Percentiles rank a stretch among this genome's conserved stretches.
phyloP scores from a whole-genome alignment of 495 filamentous ascomycete species.

The Penicillium goetzii region DNA sequence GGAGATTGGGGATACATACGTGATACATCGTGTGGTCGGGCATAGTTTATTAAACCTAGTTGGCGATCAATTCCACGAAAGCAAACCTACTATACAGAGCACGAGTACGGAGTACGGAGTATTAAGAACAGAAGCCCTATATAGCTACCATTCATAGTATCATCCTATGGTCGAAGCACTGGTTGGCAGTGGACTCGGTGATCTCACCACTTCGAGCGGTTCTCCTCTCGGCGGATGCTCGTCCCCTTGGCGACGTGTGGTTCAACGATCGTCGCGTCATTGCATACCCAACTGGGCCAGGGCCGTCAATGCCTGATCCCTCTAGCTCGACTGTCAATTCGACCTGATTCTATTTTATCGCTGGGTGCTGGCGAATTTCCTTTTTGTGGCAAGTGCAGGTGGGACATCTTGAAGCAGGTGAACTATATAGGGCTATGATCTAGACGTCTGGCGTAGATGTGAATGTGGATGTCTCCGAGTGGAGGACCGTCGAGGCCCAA shows the following conservation, averaged over 20 bases:
- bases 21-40: too few species aligned
- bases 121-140: not conserved
- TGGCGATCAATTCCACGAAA: too few species aligned
- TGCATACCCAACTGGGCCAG: conserved; percentile 33
- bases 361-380: not conserved
- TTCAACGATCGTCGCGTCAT: conserved; percentile 29
- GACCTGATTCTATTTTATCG: not conserved
- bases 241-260: conserved; percentile 31
- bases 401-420: too few species aligned
- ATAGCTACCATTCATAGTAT: not conserved
- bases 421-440: too few species aligned
- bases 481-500: conserved; percentile 7
- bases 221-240: conserved; percentile 19
- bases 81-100: too few species aligned
- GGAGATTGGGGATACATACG: too few species aligned
- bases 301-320: conserved; percentile 21
- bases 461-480: not conserved
- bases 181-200: conserved; percentile 7
- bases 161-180: not conserved
- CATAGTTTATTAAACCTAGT: too few species aligned
- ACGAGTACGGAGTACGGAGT: too few species aligned
- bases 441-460: not conserved
- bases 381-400: not conserved
- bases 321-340: not conserved
- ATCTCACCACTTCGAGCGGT: conserved; percentile 18